Percentiles rank a stretch among this genome's conserved stretches.
Evolutionary conservation across 2,329 filamentous ascomycete genomes (phyloP).

Genomic region (Paraconiothyrium sp.): DNA sequence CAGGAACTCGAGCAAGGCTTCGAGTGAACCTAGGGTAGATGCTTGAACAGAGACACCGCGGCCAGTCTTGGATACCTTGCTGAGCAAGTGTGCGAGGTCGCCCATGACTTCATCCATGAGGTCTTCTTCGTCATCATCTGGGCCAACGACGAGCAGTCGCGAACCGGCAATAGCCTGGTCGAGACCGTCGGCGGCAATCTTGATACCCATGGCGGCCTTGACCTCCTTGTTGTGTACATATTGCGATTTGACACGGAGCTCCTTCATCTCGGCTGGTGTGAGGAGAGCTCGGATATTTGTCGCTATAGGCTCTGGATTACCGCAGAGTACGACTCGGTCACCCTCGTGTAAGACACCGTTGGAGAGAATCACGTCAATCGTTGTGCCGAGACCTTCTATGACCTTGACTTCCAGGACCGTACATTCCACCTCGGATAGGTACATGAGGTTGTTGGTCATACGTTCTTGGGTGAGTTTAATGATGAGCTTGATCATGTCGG

Average conservation of each 20-base stretch:
- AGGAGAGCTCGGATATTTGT: constrained; percentile 95
- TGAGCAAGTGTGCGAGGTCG: constrained; percentile 90
- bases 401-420: constrained; percentile 99
- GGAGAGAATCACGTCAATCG: constrained; percentile 94
- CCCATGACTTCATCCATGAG: constrained; percentile 96
- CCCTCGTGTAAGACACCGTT: constrained; percentile 96
- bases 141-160: constrained; percentile 89
- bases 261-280: constrained; percentile 91
- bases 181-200: constrained; percentile 95
- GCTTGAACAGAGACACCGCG: constrained; percentile 97
- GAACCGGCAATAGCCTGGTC: constrained; percentile 97
- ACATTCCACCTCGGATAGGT: constrained; percentile 95
- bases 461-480: constrained; percentile 92
- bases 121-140: constrained; percentile 96
- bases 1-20: constrained; percentile 95
- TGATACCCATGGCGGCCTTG: constrained; percentile 97
- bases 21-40: constrained; percentile 94
- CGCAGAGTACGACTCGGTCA: constrained; percentile 92
- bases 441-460: constrained; percentile 98
- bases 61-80: constrained; percentile 88
- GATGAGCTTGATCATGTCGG: constrained; percentile 97
- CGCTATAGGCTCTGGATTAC: constrained; percentile 93
- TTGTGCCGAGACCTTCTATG: constrained; percentile 98
- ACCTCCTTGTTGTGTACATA: constrained; percentile 99
- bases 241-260: constrained; percentile 91